Evolutionary conservation across 2,329 filamentous ascomycete species (phyloP).

Genomic region (Lithohypha guttulata): DNA sequence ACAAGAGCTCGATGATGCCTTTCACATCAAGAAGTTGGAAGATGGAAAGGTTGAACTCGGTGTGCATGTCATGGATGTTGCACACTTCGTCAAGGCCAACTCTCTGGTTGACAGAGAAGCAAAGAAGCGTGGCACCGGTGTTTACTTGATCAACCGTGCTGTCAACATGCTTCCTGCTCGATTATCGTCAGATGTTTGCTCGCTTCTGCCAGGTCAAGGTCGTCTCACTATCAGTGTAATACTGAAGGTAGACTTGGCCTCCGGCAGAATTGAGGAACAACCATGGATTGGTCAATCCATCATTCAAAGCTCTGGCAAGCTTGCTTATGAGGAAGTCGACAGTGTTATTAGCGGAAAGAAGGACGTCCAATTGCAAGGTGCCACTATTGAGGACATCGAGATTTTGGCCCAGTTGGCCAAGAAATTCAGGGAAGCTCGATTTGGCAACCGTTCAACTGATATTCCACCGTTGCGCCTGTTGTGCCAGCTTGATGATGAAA

Average conservation of each 20-base stretch:
- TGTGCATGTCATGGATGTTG: slow-evolving; percentile 87
- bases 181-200: slow-evolving; percentile 78
- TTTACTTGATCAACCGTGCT: slow-evolving; percentile 84
- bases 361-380: slow-evolving; percentile 52
- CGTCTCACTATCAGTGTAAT: slow-evolving; percentile 86
- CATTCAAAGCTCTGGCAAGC: slow-evolving; percentile 79
- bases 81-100: slow-evolving; percentile 93
- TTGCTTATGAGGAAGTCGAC: slow-evolving; percentile 79
- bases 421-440: slow-evolving; percentile 80
- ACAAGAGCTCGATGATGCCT: slow-evolving; percentile 79
- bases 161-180: slow-evolving; percentile 80
- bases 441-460: slow-evolving; percentile 66
- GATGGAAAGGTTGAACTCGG: slow-evolving; percentile 89
- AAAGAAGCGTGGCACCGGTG: slow-evolving; percentile 92
- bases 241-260: slow-evolving; percentile 76
- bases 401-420: slow-evolving; percentile 70
- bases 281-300: slow-evolving; percentile 90
- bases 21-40: slow-evolving; percentile 74
- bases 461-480: slow-evolving; percentile 80
- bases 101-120: slow-evolving; percentile 93
- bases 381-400: slow-evolving; percentile 65
- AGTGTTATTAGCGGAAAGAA: slow-evolving; percentile 57
- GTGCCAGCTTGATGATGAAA: slow-evolving; percentile 94
- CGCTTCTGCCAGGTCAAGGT: slow-evolving; percentile 74
- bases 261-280: slow-evolving; percentile 73